These are phyloP conservation scores for Melaleuca quinquenervia DNA, from an alignment of 345 rosid species.

Conservation along the genomic window DNA sequence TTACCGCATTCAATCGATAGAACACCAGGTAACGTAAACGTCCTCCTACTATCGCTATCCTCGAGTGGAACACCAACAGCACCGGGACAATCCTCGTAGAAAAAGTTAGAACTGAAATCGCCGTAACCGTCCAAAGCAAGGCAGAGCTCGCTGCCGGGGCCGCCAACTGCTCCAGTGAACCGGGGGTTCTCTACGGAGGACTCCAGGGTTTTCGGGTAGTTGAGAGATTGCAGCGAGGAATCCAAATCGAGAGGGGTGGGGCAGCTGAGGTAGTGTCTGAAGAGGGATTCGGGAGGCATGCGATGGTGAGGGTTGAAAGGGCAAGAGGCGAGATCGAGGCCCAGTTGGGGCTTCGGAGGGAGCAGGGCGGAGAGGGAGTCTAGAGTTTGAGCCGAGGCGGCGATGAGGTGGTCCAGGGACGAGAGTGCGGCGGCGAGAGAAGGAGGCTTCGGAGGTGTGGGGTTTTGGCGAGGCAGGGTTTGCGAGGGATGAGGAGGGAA, in stretches of 20 bases:
- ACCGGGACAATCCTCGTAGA: constrained; percentile 60
- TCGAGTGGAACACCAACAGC: constrained; percentile 35
- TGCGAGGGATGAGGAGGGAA: constrained; percentile 2
- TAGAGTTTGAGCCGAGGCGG: constrained; percentile 27
- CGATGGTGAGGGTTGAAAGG: constrained; percentile 53
- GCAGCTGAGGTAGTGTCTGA: constrained; percentile 62
- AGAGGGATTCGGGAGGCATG: constrained; percentile 62
- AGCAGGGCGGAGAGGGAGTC: constrained; percentile 9
- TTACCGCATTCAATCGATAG: constrained; percentile 44
- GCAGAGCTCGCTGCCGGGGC: constrained; percentile 20
- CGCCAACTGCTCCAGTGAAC: constrained; percentile 5
- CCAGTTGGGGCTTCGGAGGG: constrained; percentile 13
- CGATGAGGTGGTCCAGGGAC: constrained; percentile 28
- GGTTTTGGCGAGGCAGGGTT: not conserved
- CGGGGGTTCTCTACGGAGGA: constrained; percentile 2
- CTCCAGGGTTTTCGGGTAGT: constrained; percentile 36
- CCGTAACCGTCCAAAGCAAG: constrained; percentile 41
- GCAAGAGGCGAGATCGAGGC: constrained; percentile 25
- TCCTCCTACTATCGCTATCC: constrained; percentile 8
- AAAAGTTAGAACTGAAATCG: constrained; percentile 31
- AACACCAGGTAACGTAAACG: constrained; percentile 44
- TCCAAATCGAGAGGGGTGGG: constrained; percentile 32
- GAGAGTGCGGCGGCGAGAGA: constrained; percentile 34
- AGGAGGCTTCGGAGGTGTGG: not conserved
- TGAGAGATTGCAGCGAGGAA: constrained; percentile 13